Conservation (phyloP, 2,329 filamentous ascomycete genomes). For the Aspergillus persii region DNA sequence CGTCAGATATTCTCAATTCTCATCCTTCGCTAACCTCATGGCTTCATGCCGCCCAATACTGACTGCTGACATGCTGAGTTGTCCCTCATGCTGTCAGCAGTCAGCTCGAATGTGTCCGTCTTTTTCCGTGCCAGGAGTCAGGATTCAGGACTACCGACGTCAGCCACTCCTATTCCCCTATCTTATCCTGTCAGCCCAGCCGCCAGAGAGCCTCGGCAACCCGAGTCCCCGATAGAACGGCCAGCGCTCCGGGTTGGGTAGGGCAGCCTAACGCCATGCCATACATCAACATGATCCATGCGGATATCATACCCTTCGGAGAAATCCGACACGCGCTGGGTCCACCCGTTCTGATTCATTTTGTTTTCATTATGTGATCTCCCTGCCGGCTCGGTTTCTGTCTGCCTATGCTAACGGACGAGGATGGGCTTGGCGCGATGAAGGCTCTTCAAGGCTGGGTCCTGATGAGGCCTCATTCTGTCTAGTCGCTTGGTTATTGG, state of each 20-base stretch:
- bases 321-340: not conserved
- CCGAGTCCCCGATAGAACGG: not conserved
- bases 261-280: not conserved
- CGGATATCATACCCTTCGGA: not conserved
- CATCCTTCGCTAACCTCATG: not conserved
- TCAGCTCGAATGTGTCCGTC: not conserved
- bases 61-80: not conserved
- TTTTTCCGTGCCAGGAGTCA: not conserved
- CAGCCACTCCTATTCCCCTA: not conserved
- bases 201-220: not conserved
- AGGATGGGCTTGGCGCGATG: not conserved
- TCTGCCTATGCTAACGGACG: not conserved
- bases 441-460: not conserved
- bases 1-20: too few species aligned
- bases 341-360: not conserved
- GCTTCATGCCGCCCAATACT: not conserved
- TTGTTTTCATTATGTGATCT: not conserved
- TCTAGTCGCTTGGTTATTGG: not conserved
- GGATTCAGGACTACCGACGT: not conserved
- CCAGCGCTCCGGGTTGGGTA: not conserved
- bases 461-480: not conserved
- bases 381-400: not conserved
- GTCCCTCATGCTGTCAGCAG: not conserved
- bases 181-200: not conserved
- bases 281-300: not conserved